phyloP scores from a whole-genome alignment of 2,329 filamentous ascomycete genomes.

The Aspergillus udagawae region DNA sequence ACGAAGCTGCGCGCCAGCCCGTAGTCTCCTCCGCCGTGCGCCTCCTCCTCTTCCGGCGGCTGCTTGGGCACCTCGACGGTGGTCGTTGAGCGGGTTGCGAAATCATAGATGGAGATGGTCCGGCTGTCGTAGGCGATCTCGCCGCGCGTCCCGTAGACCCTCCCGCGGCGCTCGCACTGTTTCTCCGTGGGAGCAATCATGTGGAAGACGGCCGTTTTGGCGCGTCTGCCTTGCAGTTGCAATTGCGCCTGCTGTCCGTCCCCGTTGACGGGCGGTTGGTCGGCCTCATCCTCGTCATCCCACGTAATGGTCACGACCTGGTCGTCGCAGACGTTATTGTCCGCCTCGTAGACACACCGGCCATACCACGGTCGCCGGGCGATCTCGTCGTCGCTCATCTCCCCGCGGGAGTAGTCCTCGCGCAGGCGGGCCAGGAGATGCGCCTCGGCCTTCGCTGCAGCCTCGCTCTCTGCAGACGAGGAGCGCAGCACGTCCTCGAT shows the following conservation, averaged over 20 bases:
- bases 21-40: conserved; percentile 73
- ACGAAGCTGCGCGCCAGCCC: conserved; percentile 81
- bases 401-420: conserved; percentile 54
- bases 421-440: conserved; percentile 47
- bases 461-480: conserved; percentile 34
- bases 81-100: conserved; percentile 53
- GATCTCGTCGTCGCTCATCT: conserved; percentile 51
- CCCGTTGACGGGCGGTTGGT: too few relatives aligned
- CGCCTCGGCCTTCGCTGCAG: conserved; percentile 41
- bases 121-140: conserved; percentile 82
- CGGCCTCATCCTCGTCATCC: conserved; percentile 54
- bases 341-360: conserved; percentile 88
- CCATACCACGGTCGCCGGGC: conserved; percentile 68
- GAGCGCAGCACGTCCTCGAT: conserved; percentile 68
- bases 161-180: conserved; percentile 78
- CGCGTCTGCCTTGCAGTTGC: too few relatives aligned
- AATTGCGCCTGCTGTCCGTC: too few relatives aligned
- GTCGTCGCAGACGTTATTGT: conserved; percentile 92
- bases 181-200: conserved; percentile 89
- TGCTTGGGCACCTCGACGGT: conserved; percentile 58
- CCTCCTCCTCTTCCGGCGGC: conserved; percentile 51
- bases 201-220: conserved; percentile 86
- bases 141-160: conserved; percentile 80
- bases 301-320: conserved; percentile 85
- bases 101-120: conserved; percentile 72